Conservation (phyloP, 768 basidiomycete genomes). For the Pleurotus giganteus region DNA sequence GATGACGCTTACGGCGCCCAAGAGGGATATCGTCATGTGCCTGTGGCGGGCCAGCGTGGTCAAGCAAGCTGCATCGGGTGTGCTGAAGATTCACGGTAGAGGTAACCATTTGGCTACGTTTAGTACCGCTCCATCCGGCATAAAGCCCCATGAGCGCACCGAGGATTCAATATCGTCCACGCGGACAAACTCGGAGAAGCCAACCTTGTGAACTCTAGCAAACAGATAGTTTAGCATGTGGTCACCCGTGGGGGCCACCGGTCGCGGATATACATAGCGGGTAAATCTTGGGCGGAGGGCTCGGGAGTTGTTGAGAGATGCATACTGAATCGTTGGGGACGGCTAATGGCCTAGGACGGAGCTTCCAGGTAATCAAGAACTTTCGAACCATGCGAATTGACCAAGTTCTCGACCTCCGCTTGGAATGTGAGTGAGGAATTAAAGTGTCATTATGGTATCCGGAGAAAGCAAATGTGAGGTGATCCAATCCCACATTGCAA, state of each 20-base stretch:
- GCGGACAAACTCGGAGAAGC: neutral
- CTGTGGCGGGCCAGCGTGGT: too few relatives aligned
- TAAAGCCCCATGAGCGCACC: conserved; percentile 2
- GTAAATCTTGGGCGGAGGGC: conserved; percentile 4
- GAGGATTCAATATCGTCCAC: neutral
- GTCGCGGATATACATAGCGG: neutral
- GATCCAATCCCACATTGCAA: neutral
- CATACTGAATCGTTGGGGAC: neutral
- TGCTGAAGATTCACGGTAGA: neutral
- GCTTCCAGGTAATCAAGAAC: neutral
- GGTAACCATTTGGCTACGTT: neutral
- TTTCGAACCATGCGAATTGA: neutral
- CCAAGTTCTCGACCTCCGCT: neutral
- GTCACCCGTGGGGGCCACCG: neutral
- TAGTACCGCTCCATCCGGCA: neutral
- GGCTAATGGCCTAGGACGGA: too few relatives aligned
- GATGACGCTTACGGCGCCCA: too few relatives aligned
- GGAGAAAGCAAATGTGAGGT: neutral
- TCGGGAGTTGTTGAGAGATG: neutral
- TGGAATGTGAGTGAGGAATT: neutral
- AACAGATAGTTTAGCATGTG: conserved; percentile 1
- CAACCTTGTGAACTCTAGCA: neutral
- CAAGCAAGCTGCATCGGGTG: too few relatives aligned
- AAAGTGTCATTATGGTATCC: neutral
- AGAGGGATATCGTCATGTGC: too few relatives aligned